These are phyloP conservation scores for Viridothelium virens DNA, from an alignment of 495 filamentous ascomycete genomes.

Conservation along the genomic window DNA sequence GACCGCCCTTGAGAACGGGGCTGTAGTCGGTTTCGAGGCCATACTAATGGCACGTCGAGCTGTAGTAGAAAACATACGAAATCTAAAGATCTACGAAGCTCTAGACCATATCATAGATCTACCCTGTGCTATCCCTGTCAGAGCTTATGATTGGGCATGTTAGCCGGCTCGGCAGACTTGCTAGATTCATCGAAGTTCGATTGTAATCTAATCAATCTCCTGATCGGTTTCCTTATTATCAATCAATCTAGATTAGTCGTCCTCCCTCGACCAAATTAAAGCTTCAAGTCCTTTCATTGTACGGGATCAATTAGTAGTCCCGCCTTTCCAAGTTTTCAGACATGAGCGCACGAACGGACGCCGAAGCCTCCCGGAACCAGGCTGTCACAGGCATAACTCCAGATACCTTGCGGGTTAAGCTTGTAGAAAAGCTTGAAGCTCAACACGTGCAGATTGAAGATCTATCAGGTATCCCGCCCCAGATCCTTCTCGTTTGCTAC, in stretches of 20 bases:
- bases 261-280: neutral
- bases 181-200: neutral
- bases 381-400: slow-evolving; percentile 58
- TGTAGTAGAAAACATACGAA: slow-evolving; percentile 24
- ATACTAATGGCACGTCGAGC: slow-evolving; percentile 26
- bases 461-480: slow-evolving; percentile 64
- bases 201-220: neutral
- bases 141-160: neutral
- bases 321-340: slow-evolving; percentile 8
- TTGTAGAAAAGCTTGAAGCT: slow-evolving; percentile 67
- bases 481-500: slow-evolving; percentile 9
- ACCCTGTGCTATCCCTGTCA: neutral
- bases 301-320: neutral
- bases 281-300: neutral
- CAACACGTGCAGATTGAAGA: slow-evolving; percentile 87
- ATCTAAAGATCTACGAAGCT: slow-evolving; percentile 3
- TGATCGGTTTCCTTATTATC: neutral
- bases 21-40: slow-evolving; percentile 36
- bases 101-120: neutral
- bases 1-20: slow-evolving; percentile 68
- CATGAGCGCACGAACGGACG: slow-evolving; percentile 33
- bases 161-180: neutral
- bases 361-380: slow-evolving; percentile 40
- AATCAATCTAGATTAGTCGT: neutral
- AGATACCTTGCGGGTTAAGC: slow-evolving; percentile 55